A percentile compares a stretch with the other conserved stretches of the same genome.
Conservation (phyloP, 1,139 yeast species). For the Geotrichum carabidarum region DNA sequence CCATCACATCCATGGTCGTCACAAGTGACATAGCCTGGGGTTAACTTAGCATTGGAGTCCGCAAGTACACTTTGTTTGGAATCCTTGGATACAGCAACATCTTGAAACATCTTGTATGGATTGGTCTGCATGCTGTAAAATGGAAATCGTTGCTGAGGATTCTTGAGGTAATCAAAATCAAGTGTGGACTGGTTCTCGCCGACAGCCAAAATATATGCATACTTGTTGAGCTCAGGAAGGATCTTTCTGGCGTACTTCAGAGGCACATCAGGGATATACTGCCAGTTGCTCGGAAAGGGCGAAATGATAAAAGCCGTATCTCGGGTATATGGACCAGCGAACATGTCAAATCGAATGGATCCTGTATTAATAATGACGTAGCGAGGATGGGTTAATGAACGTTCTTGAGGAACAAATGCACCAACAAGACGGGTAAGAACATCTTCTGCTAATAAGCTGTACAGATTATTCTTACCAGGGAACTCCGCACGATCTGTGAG, state of each 20-base stretch:
- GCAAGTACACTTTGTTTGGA: conserved; percentile 1
- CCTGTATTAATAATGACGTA: conserved; percentile 78
- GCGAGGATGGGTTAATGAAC: conserved; percentile 41
- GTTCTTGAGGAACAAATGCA: conserved; percentile 17
- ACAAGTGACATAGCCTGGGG: conserved; percentile 67
- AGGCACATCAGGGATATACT: conserved; percentile 49
- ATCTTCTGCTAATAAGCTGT: conserved; percentile 51
- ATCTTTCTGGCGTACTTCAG: conserved; percentile 47
- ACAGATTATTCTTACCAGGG: conserved; percentile 55
- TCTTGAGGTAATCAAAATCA: conserved; percentile 10
- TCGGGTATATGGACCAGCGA: conserved; percentile 75
- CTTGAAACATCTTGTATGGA: background rate
- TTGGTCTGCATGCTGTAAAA: conserved; percentile 19
- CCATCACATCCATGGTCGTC: conserved; percentile 85
- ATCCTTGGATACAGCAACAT: conserved; percentile 9
- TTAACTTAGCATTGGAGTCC: conserved; percentile 2
- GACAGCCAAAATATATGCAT: conserved; percentile 42
- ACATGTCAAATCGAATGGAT: conserved; percentile 79
- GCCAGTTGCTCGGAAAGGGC: conserved; percentile 83
- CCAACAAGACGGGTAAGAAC: conserved; percentile 57
- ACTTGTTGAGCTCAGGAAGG: conserved; percentile 48
- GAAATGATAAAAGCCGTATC: conserved; percentile 81
- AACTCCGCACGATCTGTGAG: conserved; percentile 67
- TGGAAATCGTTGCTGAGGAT: conserved; percentile 26
- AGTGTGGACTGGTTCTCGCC: background rate